Base-by-base conservation (phyloP, 352 stramenopile species). In the Phytophthora foliorum region DNA sequence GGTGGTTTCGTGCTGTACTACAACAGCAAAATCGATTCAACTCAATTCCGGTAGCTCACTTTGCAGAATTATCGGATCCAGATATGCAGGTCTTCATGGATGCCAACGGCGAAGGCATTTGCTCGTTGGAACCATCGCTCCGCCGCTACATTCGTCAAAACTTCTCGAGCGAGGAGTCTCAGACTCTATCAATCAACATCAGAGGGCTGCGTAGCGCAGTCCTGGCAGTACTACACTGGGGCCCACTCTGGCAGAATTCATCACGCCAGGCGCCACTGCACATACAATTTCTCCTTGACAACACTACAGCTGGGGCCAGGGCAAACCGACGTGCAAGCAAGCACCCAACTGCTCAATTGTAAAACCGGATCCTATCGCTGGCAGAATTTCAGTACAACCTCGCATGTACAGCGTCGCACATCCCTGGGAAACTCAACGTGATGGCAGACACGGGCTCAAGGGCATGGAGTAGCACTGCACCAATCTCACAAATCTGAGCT, bases 351-450 rank as follows among this genome's bases (percentile, higher is more conserved):
- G 34, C 48, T 2, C 29, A 70, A 21, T 16, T 70, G 1, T 59
- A 63, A 13, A 64, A 64, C n/a, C 41, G 64, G 0, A 21, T 74
- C 0, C 14, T 78, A 0, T 74, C 44, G 0, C n/a, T 74, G 16
- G 60, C 60, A 0, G 70, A 77, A 22, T 65, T 77, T 17, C 45
- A 68, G 34, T 72, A 63, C 34, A 46, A 63, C 9, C 17, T 74
- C 2, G 19, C 41, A 3, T n/a, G n/a, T n/a, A n/a, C n/a, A n/a
- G n/a, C n/a, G n/a, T n/a, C 57, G 21, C 65, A 78, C 41, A 69
- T 78, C 22, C 24, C 61, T n/a, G n/a, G n/a, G n/a, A n/a, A n/a
- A n/a, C n/a, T n/a, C n/a, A n/a, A n/a, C n/a, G n/a, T n/a, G n/a
- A n/a, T n/a, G n/a, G n/a, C 60, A 0, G 65, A 78, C 17, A 50